A percentile compares a stretch with the other conserved stretches of the same genome.
phyloP scores from a whole-genome alignment of 1,284 basidiomycete species.

The Bjerkandera adusta region DNA sequence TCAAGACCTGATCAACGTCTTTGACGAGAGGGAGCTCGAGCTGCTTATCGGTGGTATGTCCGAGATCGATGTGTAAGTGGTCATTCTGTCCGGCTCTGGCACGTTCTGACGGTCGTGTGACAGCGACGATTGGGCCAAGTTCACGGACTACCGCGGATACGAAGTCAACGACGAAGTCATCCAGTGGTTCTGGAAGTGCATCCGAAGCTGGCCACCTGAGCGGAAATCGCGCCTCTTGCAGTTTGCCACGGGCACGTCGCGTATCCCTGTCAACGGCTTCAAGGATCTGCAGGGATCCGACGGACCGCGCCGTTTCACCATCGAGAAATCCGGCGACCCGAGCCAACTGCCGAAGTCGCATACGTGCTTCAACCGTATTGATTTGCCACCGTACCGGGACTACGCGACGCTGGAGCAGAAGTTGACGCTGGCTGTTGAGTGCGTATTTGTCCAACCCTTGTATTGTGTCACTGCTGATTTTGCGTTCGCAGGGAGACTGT shows the following conservation, averaged over 20 bases:
- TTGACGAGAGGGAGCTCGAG: conserved; percentile 97
- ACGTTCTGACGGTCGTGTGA: conserved; percentile 6
- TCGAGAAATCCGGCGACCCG: conserved; percentile 95
- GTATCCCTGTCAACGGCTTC: conserved; percentile 98
- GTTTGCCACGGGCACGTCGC: conserved; percentile 96
- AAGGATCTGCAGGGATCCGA: conserved; percentile 98
- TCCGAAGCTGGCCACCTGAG: conserved; percentile 94
- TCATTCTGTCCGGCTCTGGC: conserved; percentile 4
- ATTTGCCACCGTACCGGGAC: conserved; percentile 90
- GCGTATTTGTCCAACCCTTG: conserved; percentile 35
- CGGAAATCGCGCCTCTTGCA: conserved; percentile 93
- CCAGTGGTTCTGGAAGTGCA: conserved; percentile 99
- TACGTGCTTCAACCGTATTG: conserved; percentile 91
- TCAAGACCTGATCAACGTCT: conserved; percentile 93
- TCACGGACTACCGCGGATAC: conserved; percentile 83
- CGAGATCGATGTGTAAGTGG: conserved; percentile 91
- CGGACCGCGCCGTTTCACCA: conserved; percentile 92
- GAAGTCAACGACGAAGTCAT: conserved; percentile 93
- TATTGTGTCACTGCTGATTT: conserved; percentile 9
- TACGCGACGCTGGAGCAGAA: conserved; percentile 90
- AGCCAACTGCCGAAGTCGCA: conserved; percentile 86
- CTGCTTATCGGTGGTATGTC: conserved; percentile 98
- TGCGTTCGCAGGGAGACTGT: conserved; percentile 38
- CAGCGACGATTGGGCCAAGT: conserved; percentile 86
- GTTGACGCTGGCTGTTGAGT: conserved; percentile 89